Base-by-base conservation (phyloP, 2,329 filamentous ascomycete genomes). In the Penicillium occitanis region DNA sequence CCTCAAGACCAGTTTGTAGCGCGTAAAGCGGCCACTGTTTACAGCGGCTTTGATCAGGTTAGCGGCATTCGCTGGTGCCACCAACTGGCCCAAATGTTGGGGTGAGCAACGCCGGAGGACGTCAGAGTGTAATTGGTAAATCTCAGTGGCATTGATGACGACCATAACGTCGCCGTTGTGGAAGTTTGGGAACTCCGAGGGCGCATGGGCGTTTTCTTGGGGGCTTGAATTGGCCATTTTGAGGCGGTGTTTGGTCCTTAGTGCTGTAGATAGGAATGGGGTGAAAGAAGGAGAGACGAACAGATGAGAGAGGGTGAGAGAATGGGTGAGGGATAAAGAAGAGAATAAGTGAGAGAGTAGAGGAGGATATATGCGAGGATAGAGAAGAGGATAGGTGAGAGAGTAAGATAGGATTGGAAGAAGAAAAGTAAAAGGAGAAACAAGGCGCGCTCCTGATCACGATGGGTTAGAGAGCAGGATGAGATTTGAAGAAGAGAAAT, bases 111-210 rank as follows among this genome's bases (percentile, higher is more conserved):
- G 68, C 14, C 66, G 64, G 10, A 74, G 66, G 22, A 73, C 68
- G 48, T 65, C 58, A 8, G 77, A 76, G 70, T 82, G 80, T 2
- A 82, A 73, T 30, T 74, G 71, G 68, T 79, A 81, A 50, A 74
- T 70, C 61, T 77, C 73, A 19, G 69, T 69, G 11, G 74, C 68
- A 17, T 75, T 72, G 67, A 82, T 71, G 63, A 74, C 64, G 67
- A 82, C 70, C 50, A 73, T 69, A 28, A 81, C 77, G 66, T 82
- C 78, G 42, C 77, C 80, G 55, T 79, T 78, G 30, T 63, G 37
- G 68, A 76, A 81, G 4, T 70, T 40, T 1, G 79, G 79, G 55
- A 81, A 80, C 3, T 63, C 67, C 22, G 68, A 69, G 0, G 66
- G 11, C 17, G 5, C 19, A 17, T 13, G 35, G 17, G 19, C 4